Evolutionary conservation across 2,329 filamentous ascomycete genomes (phyloP), one percentile per base, ranked within the genome.

Genomic region (Ophiosphaerella narmari): DNA sequence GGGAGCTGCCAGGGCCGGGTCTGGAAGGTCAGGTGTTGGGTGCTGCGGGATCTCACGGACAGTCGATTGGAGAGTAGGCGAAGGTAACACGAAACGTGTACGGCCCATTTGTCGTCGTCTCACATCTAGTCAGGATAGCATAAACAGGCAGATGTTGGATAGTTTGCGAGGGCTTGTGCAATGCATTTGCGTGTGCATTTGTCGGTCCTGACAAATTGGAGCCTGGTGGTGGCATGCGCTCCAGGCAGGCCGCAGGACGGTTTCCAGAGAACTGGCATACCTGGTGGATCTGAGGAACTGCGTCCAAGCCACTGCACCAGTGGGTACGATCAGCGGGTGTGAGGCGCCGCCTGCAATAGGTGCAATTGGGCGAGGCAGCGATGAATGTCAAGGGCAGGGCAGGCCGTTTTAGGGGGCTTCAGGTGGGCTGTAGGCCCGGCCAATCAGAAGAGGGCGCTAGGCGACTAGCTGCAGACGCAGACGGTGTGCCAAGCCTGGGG

Each of bases 1-100:
- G 54, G 40, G 54, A 45, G 52, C 51, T 57, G 59, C 57, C 56
- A 63, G 65, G 66, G 60, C 48, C 46, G 57, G 50, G 41, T 57
- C 54, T 39, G 29, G 44, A 57, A 48, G 66, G 67, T 71, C 67
- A 71, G 59, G 64, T 70, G 41, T 37, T 43, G 41, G 41, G 9
- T 24, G 9, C 29, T 34, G 29, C 31, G 40, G 67, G 59, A 54
- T 43, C 39, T 43, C 21, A 41, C 54, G 57, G 54, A 46, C 55
- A 55, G 47, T 56, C 52, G 57, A 61, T 61, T 62, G 58, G 59
- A 50, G 52, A 43, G 50, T 43, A 55, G 60, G 55, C 54, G 54
- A 29, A 46, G 54, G 63, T 55, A 60, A 47, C 57, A 65, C 64
- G 55, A 52, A 57, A 56, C 42, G 38, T 48, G 54, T 36, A 29